Conservation (phyloP, 1,139 yeast genomes). For the Geotrichum australiense region DNA sequence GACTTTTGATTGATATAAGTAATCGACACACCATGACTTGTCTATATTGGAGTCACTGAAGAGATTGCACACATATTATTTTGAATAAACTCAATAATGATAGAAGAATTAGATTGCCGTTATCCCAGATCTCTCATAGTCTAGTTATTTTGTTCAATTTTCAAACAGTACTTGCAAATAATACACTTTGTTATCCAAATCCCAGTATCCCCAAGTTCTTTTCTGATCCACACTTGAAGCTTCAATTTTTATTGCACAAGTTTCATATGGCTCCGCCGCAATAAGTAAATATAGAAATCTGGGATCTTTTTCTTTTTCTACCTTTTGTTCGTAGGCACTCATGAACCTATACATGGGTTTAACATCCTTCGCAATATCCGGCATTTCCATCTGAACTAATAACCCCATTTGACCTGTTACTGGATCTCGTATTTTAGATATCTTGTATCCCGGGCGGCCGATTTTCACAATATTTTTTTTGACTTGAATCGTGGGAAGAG, state of each 20-base stretch:
- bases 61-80: no score
- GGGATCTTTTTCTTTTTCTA: conserved; percentile 39
- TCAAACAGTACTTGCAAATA: conserved; percentile 44
- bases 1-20: no score
- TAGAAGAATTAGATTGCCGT: no score
- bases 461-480: conserved; percentile 53
- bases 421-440: conserved; percentile 61
- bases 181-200: conserved; percentile 58
- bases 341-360: conserved; percentile 64
- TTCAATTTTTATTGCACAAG: conserved; percentile 64
- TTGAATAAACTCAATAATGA: no score
- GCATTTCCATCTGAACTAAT: conserved; percentile 50
- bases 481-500: conserved; percentile 24
- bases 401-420: conserved; percentile 53
- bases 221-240: conserved; percentile 45
- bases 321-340: conserved; percentile 63
- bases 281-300: conserved; percentile 60
- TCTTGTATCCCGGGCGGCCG: conserved; percentile 65
- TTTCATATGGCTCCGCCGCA: conserved; percentile 81
- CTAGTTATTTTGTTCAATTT: not conserved
- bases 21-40: no score
- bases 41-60: no score
- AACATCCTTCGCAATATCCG: conserved; percentile 41
- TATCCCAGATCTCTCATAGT: not conserved
- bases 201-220: conserved; percentile 65